phyloP scores from a whole-genome alignment of 2,329 filamentous ascomycete genomes.

The Helotiales sp. region DNA sequence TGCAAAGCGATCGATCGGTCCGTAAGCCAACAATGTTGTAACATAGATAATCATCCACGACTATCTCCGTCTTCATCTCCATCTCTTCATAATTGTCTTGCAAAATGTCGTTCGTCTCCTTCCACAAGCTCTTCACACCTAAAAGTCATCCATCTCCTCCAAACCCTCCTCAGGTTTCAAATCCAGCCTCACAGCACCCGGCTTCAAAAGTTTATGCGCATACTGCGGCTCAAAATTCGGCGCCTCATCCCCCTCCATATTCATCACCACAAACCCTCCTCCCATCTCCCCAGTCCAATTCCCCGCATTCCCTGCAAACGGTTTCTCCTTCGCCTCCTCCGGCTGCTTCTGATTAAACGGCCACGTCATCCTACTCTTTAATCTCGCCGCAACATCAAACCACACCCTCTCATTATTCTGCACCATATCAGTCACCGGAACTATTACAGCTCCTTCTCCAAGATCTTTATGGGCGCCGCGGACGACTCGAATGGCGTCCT shows the following conservation, averaged over 20 bases:
- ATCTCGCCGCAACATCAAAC: slow-evolving; percentile 8
- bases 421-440: slow-evolving; percentile 6
- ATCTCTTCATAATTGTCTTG: too few species aligned
- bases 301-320: neutral
- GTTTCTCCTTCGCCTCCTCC: neutral
- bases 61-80: too few species aligned
- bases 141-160: too few species aligned
- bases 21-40: too few species aligned
- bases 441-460: slow-evolving; percentile 3
- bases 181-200: too few species aligned
- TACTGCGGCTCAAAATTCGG: neutral
- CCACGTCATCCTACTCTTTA: slow-evolving; percentile 23
- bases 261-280: slow-evolving; percentile 2
- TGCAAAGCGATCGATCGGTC: too few species aligned
- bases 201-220: too few species aligned
- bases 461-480: slow-evolving; percentile 11
- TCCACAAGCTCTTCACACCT: too few species aligned
- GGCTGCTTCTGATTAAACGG: slow-evolving; percentile 13
- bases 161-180: too few species aligned
- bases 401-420: slow-evolving; percentile 14
- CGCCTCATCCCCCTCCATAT: neutral
- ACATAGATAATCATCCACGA: too few species aligned
- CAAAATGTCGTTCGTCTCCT: too few species aligned
- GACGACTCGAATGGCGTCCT: slow-evolving; percentile 23
- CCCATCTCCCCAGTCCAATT: neutral